Conservation (phyloP, 2,329 filamentous ascomycete genomes). For the Xylaria sp. region DNA sequence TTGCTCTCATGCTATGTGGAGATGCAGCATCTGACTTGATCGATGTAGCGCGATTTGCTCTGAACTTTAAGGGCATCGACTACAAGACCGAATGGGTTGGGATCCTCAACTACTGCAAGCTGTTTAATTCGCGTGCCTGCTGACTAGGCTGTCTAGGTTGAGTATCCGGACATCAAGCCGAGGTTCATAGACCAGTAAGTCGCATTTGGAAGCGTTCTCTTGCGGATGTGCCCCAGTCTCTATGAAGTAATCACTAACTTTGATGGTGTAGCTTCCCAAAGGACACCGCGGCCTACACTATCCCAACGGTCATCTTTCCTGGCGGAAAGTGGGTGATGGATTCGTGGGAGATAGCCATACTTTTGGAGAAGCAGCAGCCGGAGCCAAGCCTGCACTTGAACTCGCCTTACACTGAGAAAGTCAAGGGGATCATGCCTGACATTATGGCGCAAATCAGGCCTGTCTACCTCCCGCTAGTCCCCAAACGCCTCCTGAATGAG, state of each 20-base stretch:
- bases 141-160: conserved; percentile 43
- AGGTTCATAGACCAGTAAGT: conserved; percentile 57
- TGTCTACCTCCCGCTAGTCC: conserved; percentile 52
- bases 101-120: neutral
- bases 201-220: neutral
- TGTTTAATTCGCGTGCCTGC: neutral
- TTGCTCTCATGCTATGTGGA: neutral
- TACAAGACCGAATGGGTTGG: conserved; percentile 68
- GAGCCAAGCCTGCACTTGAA: conserved; percentile 61
- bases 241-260: conserved; percentile 3
- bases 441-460: conserved; percentile 41
- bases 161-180: conserved; percentile 67
- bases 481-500: conserved; percentile 53
- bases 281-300: conserved; percentile 32
- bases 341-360: conserved; percentile 59
- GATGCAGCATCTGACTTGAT: conserved; percentile 15
- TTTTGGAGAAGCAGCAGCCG: conserved; percentile 62
- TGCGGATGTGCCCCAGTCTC: neutral
- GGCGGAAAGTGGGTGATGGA: conserved; percentile 67
- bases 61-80: conserved; percentile 69
- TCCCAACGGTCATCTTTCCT: conserved; percentile 41
- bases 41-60: conserved; percentile 58
- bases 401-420: conserved; percentile 49
- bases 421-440: conserved; percentile 45
- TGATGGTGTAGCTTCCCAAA: conserved; percentile 49